These are phyloP conservation scores for Penicillium sp. DNA, from an alignment of 2,329 filamentous ascomycete genomes.

Conservation along the genomic window DNA sequence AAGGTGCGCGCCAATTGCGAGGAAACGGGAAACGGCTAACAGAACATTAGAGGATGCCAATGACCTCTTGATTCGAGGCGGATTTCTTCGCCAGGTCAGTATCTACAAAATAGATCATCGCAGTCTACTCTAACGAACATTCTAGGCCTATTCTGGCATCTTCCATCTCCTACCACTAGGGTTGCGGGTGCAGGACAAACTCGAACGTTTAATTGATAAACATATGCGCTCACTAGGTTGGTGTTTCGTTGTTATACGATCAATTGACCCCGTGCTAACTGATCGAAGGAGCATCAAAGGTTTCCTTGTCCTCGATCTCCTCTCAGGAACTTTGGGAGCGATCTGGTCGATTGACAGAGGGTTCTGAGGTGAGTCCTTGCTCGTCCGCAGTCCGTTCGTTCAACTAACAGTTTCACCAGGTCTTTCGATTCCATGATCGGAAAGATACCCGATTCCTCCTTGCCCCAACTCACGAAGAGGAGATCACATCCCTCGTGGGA, in stretches of 20 bases:
- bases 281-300: slow-evolving; percentile 25
- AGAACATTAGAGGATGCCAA: slow-evolving; percentile 60
- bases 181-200: slow-evolving; percentile 82
- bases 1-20: slow-evolving; percentile 31
- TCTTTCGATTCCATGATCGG: slow-evolving; percentile 80
- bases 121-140: no score
- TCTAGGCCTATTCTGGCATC: slow-evolving; percentile 79
- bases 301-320: slow-evolving; percentile 52
- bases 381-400: slow-evolving; percentile 3
- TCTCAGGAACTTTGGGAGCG: slow-evolving; percentile 81
- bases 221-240: slow-evolving; percentile 79
- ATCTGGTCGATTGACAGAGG: slow-evolving; percentile 77
- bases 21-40: slow-evolving; percentile 31
- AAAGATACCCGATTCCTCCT: slow-evolving; percentile 76
- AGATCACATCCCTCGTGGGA: slow-evolving; percentile 83
- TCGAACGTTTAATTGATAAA: slow-evolving; percentile 83
- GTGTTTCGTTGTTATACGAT: slow-evolving; percentile 17
- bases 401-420: slow-evolving; percentile 51
- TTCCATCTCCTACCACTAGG: slow-evolving; percentile 92
- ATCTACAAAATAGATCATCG: neutral
- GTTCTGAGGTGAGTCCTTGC: slow-evolving; percentile 67
- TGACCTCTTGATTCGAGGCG: slow-evolving; percentile 69
- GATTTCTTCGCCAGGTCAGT: slow-evolving; percentile 72
- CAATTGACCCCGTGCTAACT: slow-evolving; percentile 1
- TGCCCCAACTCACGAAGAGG: slow-evolving; percentile 93